Evolutionary conservation across 495 filamentous ascomycete genomes (phyloP), one percentile per base, ranked within the genome.

Genomic region (Neurospora sp.): DNA sequence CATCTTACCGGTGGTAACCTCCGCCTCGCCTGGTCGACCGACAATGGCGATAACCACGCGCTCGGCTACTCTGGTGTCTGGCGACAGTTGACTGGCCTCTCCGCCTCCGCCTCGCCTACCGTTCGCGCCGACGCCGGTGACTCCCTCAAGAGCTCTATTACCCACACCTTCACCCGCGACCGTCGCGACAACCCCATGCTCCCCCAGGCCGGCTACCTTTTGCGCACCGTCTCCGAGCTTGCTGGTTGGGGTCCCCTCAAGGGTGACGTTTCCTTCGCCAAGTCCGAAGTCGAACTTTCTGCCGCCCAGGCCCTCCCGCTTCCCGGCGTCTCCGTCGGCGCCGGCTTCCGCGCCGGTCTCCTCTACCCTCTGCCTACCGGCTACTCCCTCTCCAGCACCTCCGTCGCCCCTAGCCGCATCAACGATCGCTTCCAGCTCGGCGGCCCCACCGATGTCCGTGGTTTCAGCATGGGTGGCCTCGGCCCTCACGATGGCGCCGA

Each of bases 381-480:
- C 1, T 88, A 93, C 70, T 89, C 87, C 12, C 79, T 91, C 38
- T 83, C 84, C 27, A 87, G 85, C 74, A 22, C 70, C 22, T 75
- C 89, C 80, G 40, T 85, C 6, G 22, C 53, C 40, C 88, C 91
- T 3, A 94, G 93, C 69, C 88, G 93, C 37, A 87, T 97, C 75
- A 97, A 95, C 81, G 96, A 99, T 81, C 94, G 96, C 40, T 98
- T 99, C 85, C 88, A 91, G 70, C 93, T 99, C 45, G 96, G 96
- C 65, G 96, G 96, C 0, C 94, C 96, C 0, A 97, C 94, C 27
- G 94, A 97, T 78, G 93, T 99, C 39, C 91, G 96, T 69, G 96
- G 95, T 6, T 99, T 98, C 86, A 91, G 92, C 39, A 87, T 97
- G 44, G 90, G 88, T 27, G 96, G 96, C 4, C 85, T 98, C 16